Conservation (phyloP, 1,284 basidiomycete genomes). For the Porphyrellus sp. region DNA sequence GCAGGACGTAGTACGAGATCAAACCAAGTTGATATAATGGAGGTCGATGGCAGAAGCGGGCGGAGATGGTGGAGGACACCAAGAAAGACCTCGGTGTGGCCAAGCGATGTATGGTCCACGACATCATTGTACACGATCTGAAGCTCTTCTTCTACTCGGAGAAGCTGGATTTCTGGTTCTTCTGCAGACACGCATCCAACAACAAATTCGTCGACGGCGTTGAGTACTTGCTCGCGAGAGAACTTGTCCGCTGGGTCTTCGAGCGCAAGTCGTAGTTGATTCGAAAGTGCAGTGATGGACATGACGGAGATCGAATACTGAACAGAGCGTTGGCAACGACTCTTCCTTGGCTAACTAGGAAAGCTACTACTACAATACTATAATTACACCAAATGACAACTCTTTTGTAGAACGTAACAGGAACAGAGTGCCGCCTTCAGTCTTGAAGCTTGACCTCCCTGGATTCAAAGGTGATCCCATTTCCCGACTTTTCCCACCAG, state of each 20-base stretch:
- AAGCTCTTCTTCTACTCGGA: conserved; percentile 62
- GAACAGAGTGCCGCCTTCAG: background rate
- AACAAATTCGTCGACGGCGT: conserved; percentile 53
- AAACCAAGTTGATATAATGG: conserved; percentile 74
- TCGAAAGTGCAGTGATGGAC: conserved; percentile 43
- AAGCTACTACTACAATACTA: background rate
- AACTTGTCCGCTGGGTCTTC: conserved; percentile 42
- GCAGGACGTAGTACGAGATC: conserved; percentile 73
- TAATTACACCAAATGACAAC: background rate
- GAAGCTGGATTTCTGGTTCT: conserved; percentile 43
- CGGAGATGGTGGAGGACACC: conserved; percentile 60
- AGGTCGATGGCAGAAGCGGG: conserved; percentile 57
- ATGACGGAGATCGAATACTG: conserved; percentile 20
- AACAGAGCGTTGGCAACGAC: conserved; percentile 4
- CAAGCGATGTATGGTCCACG: conserved; percentile 57
- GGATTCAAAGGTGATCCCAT: conserved; percentile 19
- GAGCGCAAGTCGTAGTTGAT: conserved; percentile 54
- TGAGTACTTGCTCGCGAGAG: conserved; percentile 45
- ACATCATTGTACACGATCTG: conserved; percentile 59
- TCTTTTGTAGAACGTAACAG: background rate
- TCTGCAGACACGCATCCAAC: conserved; percentile 44
- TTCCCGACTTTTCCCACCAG: conserved; percentile 33
- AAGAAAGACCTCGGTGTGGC: conserved; percentile 64
- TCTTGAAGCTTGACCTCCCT: conserved; percentile 8
- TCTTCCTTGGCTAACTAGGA: background rate